phyloP scores from a whole-genome alignment of 169 alveolate genomes.

The Plasmodium ovale region DNA sequence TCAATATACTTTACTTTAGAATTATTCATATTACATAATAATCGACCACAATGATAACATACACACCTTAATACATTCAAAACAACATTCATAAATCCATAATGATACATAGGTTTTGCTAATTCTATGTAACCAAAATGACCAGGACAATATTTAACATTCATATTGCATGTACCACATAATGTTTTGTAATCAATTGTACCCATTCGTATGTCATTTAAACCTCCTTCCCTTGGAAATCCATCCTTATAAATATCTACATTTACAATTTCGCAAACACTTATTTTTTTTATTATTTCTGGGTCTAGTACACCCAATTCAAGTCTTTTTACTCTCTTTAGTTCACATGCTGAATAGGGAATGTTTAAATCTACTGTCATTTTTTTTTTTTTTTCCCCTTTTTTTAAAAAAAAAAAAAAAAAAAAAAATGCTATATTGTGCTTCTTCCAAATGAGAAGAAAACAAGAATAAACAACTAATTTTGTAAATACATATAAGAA shows the following conservation, averaged over 20 bases:
- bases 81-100: conserved; percentile 94
- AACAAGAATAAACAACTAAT: too few species aligned
- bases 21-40: conserved; percentile 90
- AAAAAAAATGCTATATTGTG: too few species aligned
- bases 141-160: conserved; percentile 98
- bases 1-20: conserved; percentile 83
- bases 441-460: too few species aligned
- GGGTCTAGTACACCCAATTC: conserved; percentile 92
- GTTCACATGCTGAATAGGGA: conserved; percentile 90
- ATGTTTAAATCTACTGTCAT: conserved; percentile 86
- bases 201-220: conserved; percentile 98
- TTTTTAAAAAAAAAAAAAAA: not conserved
- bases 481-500: too few species aligned
- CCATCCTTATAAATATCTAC: conserved; percentile 93
- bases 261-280: conserved; percentile 92
- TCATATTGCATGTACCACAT: conserved; percentile 97
- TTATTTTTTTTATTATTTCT: conserved; percentile 87
- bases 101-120: conserved; percentile 96
- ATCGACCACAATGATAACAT: conserved; percentile 95
- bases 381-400: not conserved
- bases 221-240: conserved; percentile 92
- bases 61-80: conserved; percentile 96
- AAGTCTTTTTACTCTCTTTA: conserved; percentile 87
- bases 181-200: conserved; percentile 93
- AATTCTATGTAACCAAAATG: conserved; percentile 98